Base-by-base conservation (phyloP, 164 flowering plant species). In the Taxillus chinensis region DNA sequence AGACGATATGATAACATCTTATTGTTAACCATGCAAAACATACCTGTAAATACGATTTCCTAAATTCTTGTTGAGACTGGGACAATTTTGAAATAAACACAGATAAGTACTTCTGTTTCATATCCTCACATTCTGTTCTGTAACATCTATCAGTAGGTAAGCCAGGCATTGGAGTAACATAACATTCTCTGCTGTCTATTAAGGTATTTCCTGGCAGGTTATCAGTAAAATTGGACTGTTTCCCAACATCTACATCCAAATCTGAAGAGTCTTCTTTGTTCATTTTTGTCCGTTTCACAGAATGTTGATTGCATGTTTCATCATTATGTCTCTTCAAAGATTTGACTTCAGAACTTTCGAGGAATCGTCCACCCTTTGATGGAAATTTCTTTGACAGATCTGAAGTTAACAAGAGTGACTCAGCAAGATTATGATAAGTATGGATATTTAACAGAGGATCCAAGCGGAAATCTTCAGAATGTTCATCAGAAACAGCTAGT, bases 391-490 rank as follows among this genome's bases (percentile, higher is more conserved):
- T 62, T 16, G 65, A 41, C 64, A 17, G 50, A 42, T 42, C 67
- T 63, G 67, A 41, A 39, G 70, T 55, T 62, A 63, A 55, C 12
- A 75, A 75, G 14, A 87, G 77, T 69, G 82, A 74, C 70, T 92
- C 98, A 57, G 90, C 76, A 57, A 87, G 84, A 78, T 92, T 92
- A 68, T 87, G 82, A 80, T 77, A 86, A 70, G 86, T 73, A 74
- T 92, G 98, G 69, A 88, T 83, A 74, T 79, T 81, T 79, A 92
- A 71, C 67, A 92, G 70, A 60, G 93, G 92, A 67, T 92, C 98
- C 76, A 92, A 71, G 39, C 89, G 84, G 58, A 92, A 92, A 76
- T 92, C 96, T 68, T 83, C 85, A 45, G 78, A 70, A 72, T 90
- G 75, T 73, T 85, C 89, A 57, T 82, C 76, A 59, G 82, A 75